phyloP scores from a whole-genome alignment of 2,329 filamentous ascomycete genomes.

The Pyrenophora graminea region DNA sequence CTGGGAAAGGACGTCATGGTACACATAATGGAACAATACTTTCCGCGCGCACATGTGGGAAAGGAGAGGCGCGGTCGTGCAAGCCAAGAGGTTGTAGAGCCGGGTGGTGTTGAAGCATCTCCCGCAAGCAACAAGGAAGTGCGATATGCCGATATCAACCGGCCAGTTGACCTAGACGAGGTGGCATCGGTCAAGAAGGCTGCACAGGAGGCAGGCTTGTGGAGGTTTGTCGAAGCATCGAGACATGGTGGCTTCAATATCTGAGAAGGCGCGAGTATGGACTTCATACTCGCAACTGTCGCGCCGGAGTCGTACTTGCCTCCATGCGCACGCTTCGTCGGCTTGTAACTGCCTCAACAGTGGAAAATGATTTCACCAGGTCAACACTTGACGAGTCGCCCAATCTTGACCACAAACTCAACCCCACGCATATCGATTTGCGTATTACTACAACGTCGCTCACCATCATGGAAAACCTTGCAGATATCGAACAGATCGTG shows the following conservation, averaged over 20 bases:
- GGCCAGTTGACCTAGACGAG: slow-evolving; percentile 68
- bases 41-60: slow-evolving; percentile 78
- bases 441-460: slow-evolving; percentile 25
- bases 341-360: background rate
- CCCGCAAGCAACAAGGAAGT: slow-evolving; percentile 52
- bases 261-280: slow-evolving; percentile 14
- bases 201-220: slow-evolving; percentile 72
- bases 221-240: slow-evolving; percentile 74
- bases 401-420: background rate
- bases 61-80: slow-evolving; percentile 57
- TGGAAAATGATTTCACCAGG: background rate
- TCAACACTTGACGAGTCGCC: background rate
- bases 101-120: slow-evolving; percentile 31
- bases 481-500: slow-evolving; percentile 22
- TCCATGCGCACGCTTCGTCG: background rate
- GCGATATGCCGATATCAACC: slow-evolving; percentile 78
- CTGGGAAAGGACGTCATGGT: slow-evolving; percentile 77
- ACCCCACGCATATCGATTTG: slow-evolving; percentile 7
- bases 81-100: slow-evolving; percentile 38
- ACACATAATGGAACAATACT: slow-evolving; percentile 89
- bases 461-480: slow-evolving; percentile 8
- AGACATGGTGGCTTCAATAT: slow-evolving; percentile 61
- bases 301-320: background rate
- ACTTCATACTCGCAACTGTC: background rate
- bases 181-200: slow-evolving; percentile 68